These are phyloP conservation scores for Cryptococcus floricola DNA, from an alignment of 1,284 basidiomycete species.

Conservation along the genomic window DNA sequence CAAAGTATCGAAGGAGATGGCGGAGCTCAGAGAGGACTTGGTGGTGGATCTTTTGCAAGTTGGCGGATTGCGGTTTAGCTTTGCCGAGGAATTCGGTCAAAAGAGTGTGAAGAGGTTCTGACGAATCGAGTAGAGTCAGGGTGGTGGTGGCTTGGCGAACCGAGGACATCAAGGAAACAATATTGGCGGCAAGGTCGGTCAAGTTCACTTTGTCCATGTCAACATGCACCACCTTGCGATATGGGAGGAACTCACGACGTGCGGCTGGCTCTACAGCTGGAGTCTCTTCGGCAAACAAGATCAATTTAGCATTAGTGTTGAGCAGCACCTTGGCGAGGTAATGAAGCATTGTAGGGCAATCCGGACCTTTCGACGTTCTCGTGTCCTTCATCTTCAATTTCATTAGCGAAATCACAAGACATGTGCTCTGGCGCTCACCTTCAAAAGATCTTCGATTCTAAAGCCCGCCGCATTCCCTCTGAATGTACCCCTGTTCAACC, in stretches of 20 bases:
- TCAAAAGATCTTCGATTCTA: conserved; percentile 70
- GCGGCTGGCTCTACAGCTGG: conserved; percentile 77
- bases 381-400: conserved; percentile 70
- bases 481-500: conserved; percentile 74
- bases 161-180: conserved; percentile 59
- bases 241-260: conserved; percentile 55
- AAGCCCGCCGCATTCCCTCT: conserved; percentile 80
- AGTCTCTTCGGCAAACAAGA: conserved; percentile 75
- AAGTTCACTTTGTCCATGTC: conserved; percentile 60
- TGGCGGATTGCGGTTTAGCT: conserved; percentile 57
- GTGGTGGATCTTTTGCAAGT: conserved; percentile 60
- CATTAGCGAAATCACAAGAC: not conserved
- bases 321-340: conserved; percentile 75
- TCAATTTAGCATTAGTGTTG: conserved; percentile 61
- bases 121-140: conserved; percentile 34
- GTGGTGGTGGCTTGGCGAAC: conserved; percentile 59
- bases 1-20: conserved; percentile 64
- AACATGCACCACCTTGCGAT: not conserved
- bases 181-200: conserved; percentile 59
- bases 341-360: conserved; percentile 80
- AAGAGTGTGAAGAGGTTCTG: conserved; percentile 59
- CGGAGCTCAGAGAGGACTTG: conserved; percentile 60
- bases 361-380: conserved; percentile 64
- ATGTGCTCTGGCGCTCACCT: conserved; percentile 54
- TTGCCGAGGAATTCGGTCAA: conserved; percentile 66